Conservation (phyloP, 257 asterid genomes). For the Solanum virginianum region DNA sequence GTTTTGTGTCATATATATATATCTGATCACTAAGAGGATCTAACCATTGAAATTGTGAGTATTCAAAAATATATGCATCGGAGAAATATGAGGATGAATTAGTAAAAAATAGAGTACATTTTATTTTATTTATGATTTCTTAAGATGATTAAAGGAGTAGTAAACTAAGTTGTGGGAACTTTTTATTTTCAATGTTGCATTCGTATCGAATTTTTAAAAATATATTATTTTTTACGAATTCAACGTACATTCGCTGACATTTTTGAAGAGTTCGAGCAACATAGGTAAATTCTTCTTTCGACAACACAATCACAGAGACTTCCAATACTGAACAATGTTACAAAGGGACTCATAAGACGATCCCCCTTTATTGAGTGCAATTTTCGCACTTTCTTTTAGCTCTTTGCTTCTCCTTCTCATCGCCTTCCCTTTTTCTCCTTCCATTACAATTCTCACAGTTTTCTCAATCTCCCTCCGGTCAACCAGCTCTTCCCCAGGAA, state of each 20-base stretch:
- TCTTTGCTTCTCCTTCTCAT: conserved; percentile 9
- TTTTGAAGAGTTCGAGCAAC: too few relatives aligned
- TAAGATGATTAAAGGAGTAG: background rate
- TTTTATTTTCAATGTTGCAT: too few relatives aligned
- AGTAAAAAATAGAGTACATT: too few relatives aligned
- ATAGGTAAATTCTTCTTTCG: background rate
- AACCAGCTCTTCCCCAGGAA: background rate
- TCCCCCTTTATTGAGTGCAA: conserved; percentile 15
- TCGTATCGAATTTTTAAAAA: too few relatives aligned
- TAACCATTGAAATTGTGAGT: too few relatives aligned
- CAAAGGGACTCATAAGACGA: conserved; percentile 6
- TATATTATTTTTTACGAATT: too few relatives aligned
- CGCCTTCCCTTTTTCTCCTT: conserved; percentile 16
- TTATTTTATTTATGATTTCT: too few relatives aligned
- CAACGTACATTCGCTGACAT: rapidly evolving
- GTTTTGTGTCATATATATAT: too few relatives aligned
- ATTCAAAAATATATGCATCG: too few relatives aligned
- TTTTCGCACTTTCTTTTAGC: conserved; percentile 18
- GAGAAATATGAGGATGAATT: background rate
- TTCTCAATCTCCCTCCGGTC: conserved; percentile 18
- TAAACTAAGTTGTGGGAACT: too few relatives aligned
- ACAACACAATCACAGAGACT: background rate
- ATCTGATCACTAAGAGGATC: too few relatives aligned
- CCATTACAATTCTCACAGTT: conserved; percentile 25
- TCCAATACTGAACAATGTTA: background rate